These are phyloP conservation scores for Diatrype stigma DNA, from an alignment of 2,329 filamentous ascomycete species.

Conservation along the genomic window DNA sequence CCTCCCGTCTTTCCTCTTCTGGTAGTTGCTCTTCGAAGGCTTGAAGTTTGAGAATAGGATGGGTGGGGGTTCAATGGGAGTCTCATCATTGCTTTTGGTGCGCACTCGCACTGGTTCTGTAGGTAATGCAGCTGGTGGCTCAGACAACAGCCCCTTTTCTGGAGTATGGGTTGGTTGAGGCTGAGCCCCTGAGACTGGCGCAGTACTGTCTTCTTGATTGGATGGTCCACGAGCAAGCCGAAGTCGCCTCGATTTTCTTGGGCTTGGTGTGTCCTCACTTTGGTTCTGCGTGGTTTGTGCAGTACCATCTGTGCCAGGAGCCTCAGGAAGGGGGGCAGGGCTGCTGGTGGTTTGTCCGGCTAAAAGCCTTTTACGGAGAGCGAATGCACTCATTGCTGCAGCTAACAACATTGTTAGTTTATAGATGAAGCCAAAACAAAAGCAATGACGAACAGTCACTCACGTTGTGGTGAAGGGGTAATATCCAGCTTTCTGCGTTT, in stretches of 20 bases:
- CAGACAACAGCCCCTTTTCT: background rate
- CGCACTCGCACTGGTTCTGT: conserved; percentile 6
- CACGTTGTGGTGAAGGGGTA: background rate
- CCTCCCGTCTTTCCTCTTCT: conserved; percentile 18
- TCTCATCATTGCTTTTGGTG: conserved; percentile 4
- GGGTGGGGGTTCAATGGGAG: conserved; percentile 5
- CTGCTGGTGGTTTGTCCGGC: conserved; percentile 15
- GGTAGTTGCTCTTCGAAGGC: conserved; percentile 21
- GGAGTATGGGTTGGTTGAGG: background rate
- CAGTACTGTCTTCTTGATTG: background rate
- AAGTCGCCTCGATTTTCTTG: conserved; percentile 15
- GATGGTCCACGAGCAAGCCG: conserved; percentile 1
- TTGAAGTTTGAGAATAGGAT: conserved; percentile 25
- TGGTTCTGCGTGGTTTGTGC: background rate
- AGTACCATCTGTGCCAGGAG: conserved; percentile 2
- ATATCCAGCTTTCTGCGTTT: background rate
- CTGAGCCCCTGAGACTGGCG: background rate
- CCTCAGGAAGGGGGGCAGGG: conserved; percentile 1
- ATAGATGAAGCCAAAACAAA: background rate
- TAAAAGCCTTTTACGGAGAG: conserved; percentile 36
- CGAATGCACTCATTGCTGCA: conserved; percentile 40
- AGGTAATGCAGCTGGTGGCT: background rate
- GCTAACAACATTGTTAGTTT: background rate
- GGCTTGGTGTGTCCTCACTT: background rate
- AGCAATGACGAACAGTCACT: background rate